Base-by-base conservation (phyloP, 352 stramenopile genomes). In the Salisapilia sapeloensis region DNA sequence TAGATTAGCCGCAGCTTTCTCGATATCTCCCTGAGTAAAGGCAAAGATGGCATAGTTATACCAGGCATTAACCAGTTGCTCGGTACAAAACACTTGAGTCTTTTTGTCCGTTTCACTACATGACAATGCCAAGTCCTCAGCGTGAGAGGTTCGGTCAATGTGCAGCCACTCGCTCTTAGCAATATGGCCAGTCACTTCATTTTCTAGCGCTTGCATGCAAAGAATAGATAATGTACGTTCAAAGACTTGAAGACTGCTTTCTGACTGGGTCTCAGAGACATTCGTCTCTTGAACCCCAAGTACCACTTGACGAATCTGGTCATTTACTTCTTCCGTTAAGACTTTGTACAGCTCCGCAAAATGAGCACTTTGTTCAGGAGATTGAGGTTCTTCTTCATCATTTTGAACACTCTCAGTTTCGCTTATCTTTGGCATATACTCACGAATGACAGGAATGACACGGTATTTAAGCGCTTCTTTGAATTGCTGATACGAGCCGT, bases 391-490 rank as follows among this genome's bases (percentile, higher is more conserved):
- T 3, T 25, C 22, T 19, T 41, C 19, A 18, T 53, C 33, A 12
- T 44, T 42, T n/a, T n/a, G n/a, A n/a, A n/a, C n/a, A n/a, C n/a
- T n/a, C n/a, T n/a, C n/a, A n/a, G n/a, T n/a, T n/a, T n/a, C n/a
- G n/a, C n/a, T n/a, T n/a, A n/a, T n/a, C n/a, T n/a, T n/a, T n/a
- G 10, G 23, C 14, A 10, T 76, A 14, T 49, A 46, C 32, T 84
- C 60, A 7, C 67, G 64, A 25, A 86, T 76, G 8, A 90, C 31
- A 6, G 62, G 55, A 6, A 86, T 50, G n/a, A 89, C 53, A 26
- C 59, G 69, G 41, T 81, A 82, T 52, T 85, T 85, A 29, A 90
- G 65, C 29, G 65, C 45, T 39, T 90, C 66, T 34, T 86, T 90
- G 35, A 90, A 84, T 13, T 50, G 51, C 38, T 86, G 72, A 44